Percentiles rank a stretch among this genome's conserved stretches.
Conservation (phyloP, 2,329 filamentous ascomycete species). For the Herpotrichia juniperi region DNA sequence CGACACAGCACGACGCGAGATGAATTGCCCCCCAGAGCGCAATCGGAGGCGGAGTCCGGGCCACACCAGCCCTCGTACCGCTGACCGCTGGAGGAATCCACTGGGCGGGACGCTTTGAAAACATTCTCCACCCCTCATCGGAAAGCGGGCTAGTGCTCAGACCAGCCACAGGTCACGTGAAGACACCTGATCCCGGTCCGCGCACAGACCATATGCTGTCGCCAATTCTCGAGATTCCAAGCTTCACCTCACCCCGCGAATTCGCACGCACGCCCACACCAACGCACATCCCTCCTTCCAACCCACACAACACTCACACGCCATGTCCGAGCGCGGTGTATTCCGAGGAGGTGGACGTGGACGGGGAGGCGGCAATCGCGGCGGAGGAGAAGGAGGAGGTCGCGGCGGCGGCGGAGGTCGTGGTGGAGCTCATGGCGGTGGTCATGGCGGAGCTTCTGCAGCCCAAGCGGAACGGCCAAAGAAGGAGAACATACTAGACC, state of each 20-base stretch:
- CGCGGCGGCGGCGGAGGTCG: conserved; percentile 36
- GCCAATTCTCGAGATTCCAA: too few relatives aligned
- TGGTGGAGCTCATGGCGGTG: conserved; percentile 30
- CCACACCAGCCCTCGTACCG: not conserved
- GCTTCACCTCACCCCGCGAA: conserved; percentile 4
- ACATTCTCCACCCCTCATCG: not conserved
- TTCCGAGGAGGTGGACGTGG: conserved; percentile 51
- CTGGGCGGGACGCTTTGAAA: not conserved
- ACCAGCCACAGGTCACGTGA: not conserved
- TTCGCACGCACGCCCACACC: not conserved
- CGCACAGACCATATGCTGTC: too few relatives aligned
- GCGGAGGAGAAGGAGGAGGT: conserved; percentile 51
- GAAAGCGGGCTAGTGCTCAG: not conserved
- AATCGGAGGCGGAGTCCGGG: not conserved
- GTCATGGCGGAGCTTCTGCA: conserved; percentile 19
- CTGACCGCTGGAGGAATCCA: not conserved
- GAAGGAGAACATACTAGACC: conserved; percentile 97
- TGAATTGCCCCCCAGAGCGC: not conserved
- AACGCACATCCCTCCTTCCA: conserved; percentile 7
- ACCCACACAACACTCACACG: conserved; percentile 15
- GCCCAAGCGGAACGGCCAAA: conserved; percentile 72
- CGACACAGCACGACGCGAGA: too few relatives aligned
- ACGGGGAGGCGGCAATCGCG: conserved; percentile 40
- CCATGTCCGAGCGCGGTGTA: conserved; percentile 62
- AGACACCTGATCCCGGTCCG: too few relatives aligned